Evolutionary conservation across 2,329 filamentous ascomycete species (phyloP).

Genomic region (Hymenoscyphus linearis): DNA sequence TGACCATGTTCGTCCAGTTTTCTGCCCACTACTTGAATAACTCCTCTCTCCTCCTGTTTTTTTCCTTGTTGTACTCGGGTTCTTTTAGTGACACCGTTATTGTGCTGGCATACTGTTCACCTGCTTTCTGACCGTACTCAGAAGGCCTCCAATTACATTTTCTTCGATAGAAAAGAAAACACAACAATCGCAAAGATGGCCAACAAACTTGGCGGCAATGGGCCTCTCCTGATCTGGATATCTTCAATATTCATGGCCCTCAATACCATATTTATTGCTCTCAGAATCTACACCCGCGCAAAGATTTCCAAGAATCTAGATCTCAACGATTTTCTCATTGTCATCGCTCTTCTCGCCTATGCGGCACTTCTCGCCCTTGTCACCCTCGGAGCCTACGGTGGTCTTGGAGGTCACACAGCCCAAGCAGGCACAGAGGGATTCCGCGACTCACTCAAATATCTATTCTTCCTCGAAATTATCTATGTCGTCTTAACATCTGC

Average conservation of each 20-base stretch:
- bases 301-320: constrained; percentile 15
- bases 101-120: background rate
- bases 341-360: constrained; percentile 14
- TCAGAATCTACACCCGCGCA: constrained; percentile 12
- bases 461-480: constrained; percentile 22
- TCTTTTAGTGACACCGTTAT: background rate
- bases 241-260: constrained; percentile 8
- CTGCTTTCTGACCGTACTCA: background rate
- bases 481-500: constrained; percentile 20
- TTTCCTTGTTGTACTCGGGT: background rate
- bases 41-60: background rate
- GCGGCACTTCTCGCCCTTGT: constrained; percentile 13
- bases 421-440: background rate
- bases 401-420: constrained; percentile 17
- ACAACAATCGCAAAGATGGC: background rate
- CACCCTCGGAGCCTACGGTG: constrained; percentile 14
- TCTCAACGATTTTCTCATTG: constrained; percentile 19
- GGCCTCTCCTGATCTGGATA: constrained; percentile 7
- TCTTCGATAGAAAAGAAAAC: no score
- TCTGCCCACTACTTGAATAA: background rate
- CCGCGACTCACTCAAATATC: constrained; percentile 11
- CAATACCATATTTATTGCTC: constrained; percentile 14
- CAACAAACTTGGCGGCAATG: background rate
- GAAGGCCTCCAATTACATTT: background rate
- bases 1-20: background rate